Evolutionary conservation across 2,329 filamentous ascomycete species (phyloP), one percentile per base, ranked within the genome.

Genomic region (Colletotrichum chlorophyti): DNA sequence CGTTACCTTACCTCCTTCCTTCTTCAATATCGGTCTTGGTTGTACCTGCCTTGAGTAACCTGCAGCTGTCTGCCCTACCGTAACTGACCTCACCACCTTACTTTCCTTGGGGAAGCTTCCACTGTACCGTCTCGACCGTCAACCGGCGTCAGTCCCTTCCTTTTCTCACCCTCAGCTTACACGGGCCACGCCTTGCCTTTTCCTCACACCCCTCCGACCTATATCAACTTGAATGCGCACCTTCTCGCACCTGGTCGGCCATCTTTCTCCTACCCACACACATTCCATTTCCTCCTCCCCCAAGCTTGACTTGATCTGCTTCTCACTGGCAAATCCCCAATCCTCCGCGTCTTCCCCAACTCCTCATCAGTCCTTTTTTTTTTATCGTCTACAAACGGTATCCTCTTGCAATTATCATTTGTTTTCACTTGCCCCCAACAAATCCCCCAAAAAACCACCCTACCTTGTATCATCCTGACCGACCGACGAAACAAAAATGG

Each of bases 191-290:
- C 51, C 38, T 32, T 50, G 23, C 35, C 45, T 46, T 23, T 21
- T n/a, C n/a, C n/a, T n/a, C n/a, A n/a, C n/a, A 43, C 55, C 55
- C 43, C 37, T 50, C 32, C 12, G 37, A 50, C 51, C 43, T 59
- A 59, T 59, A 59, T 59, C 55, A 59, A 59, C 51, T 59, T 59
- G 51, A 19, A 40, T 43, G 38, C 50, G 45, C 51, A 46, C 51
- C 32, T 49, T 19, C 37, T 45, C 27, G 15, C 6, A 48, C 43
- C 26, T 45, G 24, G 8, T 2, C 24, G 31, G n/a, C 26, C 43
- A 55, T 6, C 31, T 12, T 45, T 40, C 26, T 40, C 35, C 37
- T 37, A 49, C 43, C 27, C 37, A 59, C 24, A 23, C 46, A 14
- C 43, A 43, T 38, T 40, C 32, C 32, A 37, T 48, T 43, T 38